Evolutionary conservation across 768 basidiomycete species (phyloP).

Genomic region (Kwoniella sp.): DNA sequence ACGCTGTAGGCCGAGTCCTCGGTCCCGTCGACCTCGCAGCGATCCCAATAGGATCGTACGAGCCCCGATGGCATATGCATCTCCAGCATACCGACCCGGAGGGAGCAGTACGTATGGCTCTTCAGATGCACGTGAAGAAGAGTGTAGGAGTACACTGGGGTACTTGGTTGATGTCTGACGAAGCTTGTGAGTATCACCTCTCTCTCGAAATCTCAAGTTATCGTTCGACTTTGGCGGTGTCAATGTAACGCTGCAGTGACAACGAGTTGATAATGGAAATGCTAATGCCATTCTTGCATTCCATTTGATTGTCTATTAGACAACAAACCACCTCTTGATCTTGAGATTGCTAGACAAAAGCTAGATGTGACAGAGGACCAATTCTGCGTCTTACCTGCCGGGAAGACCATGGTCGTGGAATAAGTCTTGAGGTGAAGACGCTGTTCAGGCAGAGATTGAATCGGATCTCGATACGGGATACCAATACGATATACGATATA

Average conservation of each 20-base stretch:
- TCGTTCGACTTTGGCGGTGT: neutral
- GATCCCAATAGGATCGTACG: slow-evolving; percentile 55
- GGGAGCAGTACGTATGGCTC: slow-evolving; percentile 50
- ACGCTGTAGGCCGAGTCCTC: slow-evolving; percentile 49
- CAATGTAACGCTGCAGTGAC: too few relatives aligned
- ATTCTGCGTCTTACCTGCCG: slow-evolving; percentile 40
- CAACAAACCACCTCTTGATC: slow-evolving; percentile 44
- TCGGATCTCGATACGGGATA: too few relatives aligned
- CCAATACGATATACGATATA: too few relatives aligned
- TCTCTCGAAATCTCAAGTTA: neutral
- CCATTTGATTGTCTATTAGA: slow-evolving; percentile 19
- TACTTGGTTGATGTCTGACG: slow-evolving; percentile 51
- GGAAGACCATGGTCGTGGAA: slow-evolving; percentile 41
- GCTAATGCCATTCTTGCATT: neutral
- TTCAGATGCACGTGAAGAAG: slow-evolving; percentile 41
- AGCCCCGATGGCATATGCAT: slow-evolving; percentile 51
- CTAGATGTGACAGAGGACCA: slow-evolving; percentile 28
- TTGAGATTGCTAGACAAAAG: slow-evolving; percentile 40
- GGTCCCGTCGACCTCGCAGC: slow-evolving; percentile 51
- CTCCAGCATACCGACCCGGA: slow-evolving; percentile 53
- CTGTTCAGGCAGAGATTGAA: too few relatives aligned
- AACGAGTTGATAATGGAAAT: neutral
- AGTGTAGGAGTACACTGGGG: slow-evolving; percentile 54
- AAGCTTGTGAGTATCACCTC: slow-evolving; percentile 37
- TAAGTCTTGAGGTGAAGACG: slow-evolving; percentile 13